A percentile compares a stretch with the other conserved stretches of the same genome.
phyloP scores from a whole-genome alignment of 176 grass and related monocot genomes.

The Carex cristatella region DNA sequence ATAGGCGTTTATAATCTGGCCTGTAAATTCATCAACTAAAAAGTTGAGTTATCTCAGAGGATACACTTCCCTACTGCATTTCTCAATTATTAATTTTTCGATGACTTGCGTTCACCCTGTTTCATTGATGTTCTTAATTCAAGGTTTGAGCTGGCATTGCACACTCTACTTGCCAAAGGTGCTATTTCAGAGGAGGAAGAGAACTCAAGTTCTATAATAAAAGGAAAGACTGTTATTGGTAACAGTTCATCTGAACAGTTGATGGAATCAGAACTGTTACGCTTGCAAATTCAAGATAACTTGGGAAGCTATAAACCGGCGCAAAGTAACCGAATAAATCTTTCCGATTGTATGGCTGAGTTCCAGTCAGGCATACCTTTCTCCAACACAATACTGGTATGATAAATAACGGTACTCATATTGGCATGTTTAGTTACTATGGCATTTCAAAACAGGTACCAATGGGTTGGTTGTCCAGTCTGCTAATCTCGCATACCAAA shows the following conservation, averaged over 20 bases:
- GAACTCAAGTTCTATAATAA: constrained; percentile 40
- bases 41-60: too few relatives aligned
- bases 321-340: constrained; percentile 42
- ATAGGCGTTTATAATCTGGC: too few relatives aligned
- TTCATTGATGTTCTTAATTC: constrained; percentile 21
- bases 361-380: constrained; percentile 26
- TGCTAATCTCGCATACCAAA: neutral
- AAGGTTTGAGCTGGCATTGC: constrained; percentile 97
- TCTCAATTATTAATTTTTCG: neutral
- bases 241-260: constrained; percentile 36
- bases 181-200: constrained; percentile 45
- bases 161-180: constrained; percentile 75
- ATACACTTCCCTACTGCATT: too few relatives aligned
- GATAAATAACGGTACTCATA: neutral
- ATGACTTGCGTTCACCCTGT: constrained; percentile 7
- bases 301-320: constrained; percentile 32
- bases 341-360: constrained; percentile 46
- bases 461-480: neutral
- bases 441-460: neutral
- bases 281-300: constrained; percentile 52
- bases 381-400: constrained; percentile 29
- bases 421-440: neutral
- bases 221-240: constrained; percentile 41
- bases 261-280: constrained; percentile 50
- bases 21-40: too few relatives aligned